A percentile compares a stretch with the other conserved stretches of the same genome.
Evolutionary conservation across 2,329 filamentous ascomycete genomes (phyloP).

Genomic region (Ceratocystis huliohia): DNA sequence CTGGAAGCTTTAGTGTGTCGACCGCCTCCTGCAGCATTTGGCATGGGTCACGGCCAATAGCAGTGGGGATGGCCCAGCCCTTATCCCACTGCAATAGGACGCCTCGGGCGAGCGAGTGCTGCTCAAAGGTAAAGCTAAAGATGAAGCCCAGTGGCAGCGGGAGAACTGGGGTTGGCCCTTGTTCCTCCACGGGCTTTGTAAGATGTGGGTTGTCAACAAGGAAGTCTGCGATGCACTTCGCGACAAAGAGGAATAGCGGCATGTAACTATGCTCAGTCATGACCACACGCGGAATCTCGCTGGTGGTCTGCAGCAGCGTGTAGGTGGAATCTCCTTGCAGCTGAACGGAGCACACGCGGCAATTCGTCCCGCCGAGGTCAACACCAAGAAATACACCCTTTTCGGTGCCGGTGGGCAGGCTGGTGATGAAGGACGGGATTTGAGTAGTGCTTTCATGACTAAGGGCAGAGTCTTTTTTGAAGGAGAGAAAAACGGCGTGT

Average conservation of each 20-base stretch:
- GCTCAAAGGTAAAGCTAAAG: conserved; percentile 56
- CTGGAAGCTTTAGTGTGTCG: conserved; percentile 53
- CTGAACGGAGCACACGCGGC: conserved; percentile 27
- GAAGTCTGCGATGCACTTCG: conserved; percentile 58
- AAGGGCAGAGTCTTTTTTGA: conserved; percentile 35
- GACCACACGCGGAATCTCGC: conserved; percentile 23
- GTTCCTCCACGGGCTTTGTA: neutral
- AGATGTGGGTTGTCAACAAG: conserved; percentile 28
- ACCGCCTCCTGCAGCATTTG: conserved; percentile 58
- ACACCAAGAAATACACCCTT: conserved; percentile 38
- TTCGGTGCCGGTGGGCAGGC: conserved; percentile 64
- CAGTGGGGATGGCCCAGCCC: conserved; percentile 65
- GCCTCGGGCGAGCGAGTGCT: conserved; percentile 59
- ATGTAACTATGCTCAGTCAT: conserved; percentile 27
- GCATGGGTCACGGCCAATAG: conserved; percentile 63
- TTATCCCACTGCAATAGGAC: conserved; percentile 69
- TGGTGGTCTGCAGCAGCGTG: conserved; percentile 49
- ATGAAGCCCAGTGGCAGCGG: conserved; percentile 26
- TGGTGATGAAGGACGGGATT: conserved; percentile 67
- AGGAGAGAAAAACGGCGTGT: neutral
- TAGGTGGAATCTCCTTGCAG: conserved; percentile 52
- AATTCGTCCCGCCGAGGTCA: conserved; percentile 29
- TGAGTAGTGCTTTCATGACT: conserved; percentile 49
- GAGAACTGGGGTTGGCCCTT: neutral
- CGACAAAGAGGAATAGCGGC: conserved; percentile 63